Evolutionary conservation across 164 flowering plant genomes (phyloP).

Genomic region (Hamamelis virginiana): DNA sequence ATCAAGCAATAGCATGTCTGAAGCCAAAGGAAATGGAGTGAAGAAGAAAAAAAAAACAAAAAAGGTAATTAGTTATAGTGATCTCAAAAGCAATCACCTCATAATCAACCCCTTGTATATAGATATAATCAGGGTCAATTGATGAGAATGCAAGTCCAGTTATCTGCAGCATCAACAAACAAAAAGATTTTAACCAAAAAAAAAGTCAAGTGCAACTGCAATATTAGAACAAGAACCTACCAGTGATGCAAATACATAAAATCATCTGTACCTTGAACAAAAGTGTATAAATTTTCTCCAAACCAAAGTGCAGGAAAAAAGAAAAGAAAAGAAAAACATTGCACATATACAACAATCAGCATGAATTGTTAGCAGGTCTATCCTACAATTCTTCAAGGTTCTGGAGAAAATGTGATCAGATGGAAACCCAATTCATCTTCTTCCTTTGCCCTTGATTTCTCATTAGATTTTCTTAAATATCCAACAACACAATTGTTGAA

Average conservation of each 20-base stretch:
- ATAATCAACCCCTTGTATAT: constrained; percentile 80
- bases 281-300: not conserved
- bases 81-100: constrained; percentile 49
- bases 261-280: not conserved
- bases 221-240: not conserved
- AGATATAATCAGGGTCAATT: constrained; percentile 57
- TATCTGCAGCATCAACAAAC: constrained; percentile 49
- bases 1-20: not conserved
- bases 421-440: not conserved
- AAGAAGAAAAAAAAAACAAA: not conserved
- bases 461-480: not conserved
- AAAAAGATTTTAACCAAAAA: no score
- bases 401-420: no score
- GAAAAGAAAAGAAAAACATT: no score
- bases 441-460: not conserved
- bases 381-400: no score
- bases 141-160: constrained; percentile 87
- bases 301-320: no score
- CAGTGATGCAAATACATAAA: not conserved
- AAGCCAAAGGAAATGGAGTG: not conserved
- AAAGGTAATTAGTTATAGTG: not conserved
- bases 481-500: no score
- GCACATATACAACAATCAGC: no score
- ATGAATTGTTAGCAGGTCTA: no score
- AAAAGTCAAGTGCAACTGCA: not conserved